These are phyloP conservation scores for Wickerhamomyces strasburgensis DNA, from an alignment of 805 yeast genomes.

Conservation along the genomic window DNA sequence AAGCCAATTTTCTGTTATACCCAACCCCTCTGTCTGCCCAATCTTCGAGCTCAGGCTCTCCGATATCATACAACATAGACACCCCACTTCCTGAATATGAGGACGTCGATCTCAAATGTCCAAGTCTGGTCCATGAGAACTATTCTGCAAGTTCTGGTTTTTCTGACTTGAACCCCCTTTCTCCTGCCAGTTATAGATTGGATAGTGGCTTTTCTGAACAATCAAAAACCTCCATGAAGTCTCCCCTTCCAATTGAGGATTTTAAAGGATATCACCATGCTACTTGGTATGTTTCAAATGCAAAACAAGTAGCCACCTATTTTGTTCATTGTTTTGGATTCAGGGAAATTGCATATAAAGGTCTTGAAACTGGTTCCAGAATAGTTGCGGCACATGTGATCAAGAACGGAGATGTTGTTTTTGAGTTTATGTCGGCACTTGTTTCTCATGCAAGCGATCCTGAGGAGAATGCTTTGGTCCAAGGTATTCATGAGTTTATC, in stretches of 20 bases:
- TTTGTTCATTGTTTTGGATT: slow-evolving; percentile 60
- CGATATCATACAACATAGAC: neutral
- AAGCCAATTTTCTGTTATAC: no score
- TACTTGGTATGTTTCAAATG: slow-evolving; percentile 70
- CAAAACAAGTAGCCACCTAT: slow-evolving; percentile 55
- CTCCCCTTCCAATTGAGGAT: neutral
- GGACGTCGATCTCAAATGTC: neutral
- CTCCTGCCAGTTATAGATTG: no score
- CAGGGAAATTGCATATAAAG: slow-evolving; percentile 52
- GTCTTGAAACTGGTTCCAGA: slow-evolving; percentile 64
- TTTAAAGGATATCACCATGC: slow-evolving; percentile 55
- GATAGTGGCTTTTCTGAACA: no score
- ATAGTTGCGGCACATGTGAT: slow-evolving; percentile 56
- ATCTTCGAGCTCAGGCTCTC: no score
- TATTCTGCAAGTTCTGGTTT: no score
- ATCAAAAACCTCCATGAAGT: neutral
- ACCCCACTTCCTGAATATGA: no score
- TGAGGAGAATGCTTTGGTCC: slow-evolving; percentile 17
- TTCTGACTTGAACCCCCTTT: no score
- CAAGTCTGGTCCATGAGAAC: no score
- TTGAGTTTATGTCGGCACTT: slow-evolving; percentile 42
- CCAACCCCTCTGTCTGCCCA: no score
- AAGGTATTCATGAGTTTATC: slow-evolving; percentile 42
- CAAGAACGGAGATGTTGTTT: slow-evolving; percentile 45
- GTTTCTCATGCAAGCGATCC: slow-evolving; percentile 21